Conservation (phyloP, 257 asterid species). For the Oldenlandia corymbosa region DNA sequence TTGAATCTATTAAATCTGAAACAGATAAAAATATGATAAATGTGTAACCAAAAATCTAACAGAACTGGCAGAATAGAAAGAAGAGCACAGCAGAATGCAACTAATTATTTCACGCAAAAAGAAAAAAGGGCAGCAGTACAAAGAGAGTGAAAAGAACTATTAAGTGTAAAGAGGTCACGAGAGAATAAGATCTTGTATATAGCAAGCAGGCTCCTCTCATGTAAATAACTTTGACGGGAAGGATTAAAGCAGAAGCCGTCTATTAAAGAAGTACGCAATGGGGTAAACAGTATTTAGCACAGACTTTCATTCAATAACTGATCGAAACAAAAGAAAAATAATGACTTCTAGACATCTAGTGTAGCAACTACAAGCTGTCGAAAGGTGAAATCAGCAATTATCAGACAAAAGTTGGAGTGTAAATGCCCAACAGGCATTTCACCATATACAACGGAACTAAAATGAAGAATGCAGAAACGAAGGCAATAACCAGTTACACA, state of each 20-base stretch:
- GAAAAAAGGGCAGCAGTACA: neutral
- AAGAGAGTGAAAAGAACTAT: neutral
- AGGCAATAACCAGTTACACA: no score
- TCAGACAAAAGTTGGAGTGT: no score
- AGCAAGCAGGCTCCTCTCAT: neutral
- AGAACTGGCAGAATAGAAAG: neutral
- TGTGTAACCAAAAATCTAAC: neutral
- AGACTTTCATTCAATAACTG: no score
- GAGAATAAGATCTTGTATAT: neutral
- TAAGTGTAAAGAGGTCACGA: neutral
- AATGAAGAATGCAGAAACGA: no score
- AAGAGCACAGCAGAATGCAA: neutral
- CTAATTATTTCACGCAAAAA: neutral
- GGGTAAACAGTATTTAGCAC: no score
- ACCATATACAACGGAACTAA: no score
- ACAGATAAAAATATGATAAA: constrained; percentile 12
- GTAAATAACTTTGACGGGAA: neutral
- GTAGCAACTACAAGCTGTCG: no score
- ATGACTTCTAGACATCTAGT: no score
- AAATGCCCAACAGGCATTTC: no score
- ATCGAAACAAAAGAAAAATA: neutral
- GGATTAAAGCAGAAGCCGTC: constrained; percentile 4
- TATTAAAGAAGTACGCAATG: neutral
- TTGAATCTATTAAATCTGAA: constrained; percentile 56
- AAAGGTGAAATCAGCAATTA: no score